phyloP scores from a whole-genome alignment of 2,329 filamentous ascomycete genomes.

The Pseudonectria buxi region DNA sequence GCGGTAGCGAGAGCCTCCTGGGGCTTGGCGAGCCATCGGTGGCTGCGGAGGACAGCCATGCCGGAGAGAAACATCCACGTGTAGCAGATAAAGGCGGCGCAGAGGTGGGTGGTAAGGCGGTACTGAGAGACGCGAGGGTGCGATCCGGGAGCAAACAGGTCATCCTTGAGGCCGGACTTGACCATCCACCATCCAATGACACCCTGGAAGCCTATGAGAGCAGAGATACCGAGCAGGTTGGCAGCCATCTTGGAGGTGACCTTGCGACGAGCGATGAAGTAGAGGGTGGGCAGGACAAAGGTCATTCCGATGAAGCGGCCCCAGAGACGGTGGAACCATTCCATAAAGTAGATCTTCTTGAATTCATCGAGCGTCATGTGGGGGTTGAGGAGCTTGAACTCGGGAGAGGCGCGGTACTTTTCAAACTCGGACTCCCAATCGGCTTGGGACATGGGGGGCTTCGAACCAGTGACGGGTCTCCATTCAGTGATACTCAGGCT shows the following conservation, averaged over 20 bases:
- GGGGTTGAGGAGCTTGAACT: slow-evolving; percentile 87
- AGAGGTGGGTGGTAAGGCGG: slow-evolving; percentile 80
- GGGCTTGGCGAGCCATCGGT: slow-evolving; percentile 63
- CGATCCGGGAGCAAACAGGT: slow-evolving; percentile 83
- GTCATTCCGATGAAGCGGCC: slow-evolving; percentile 84
- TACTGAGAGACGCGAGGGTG: slow-evolving; percentile 95
- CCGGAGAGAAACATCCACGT: slow-evolving; percentile 90
- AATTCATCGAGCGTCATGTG: slow-evolving; percentile 91
- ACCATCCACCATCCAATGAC: slow-evolving; percentile 99
- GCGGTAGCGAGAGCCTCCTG: slow-evolving; percentile 54
- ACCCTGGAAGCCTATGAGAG: slow-evolving; percentile 89
- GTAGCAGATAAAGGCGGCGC: slow-evolving; percentile 87
- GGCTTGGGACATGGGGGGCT: slow-evolving; percentile 69
- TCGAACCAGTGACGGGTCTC: slow-evolving; percentile 87
- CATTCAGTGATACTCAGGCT: slow-evolving; percentile 98
- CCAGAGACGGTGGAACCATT: slow-evolving; percentile 95
- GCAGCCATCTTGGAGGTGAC: slow-evolving; percentile 73
- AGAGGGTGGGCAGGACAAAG: slow-evolving; percentile 80
- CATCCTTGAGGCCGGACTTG: slow-evolving; percentile 89
- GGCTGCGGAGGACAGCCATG: slow-evolving; percentile 73
- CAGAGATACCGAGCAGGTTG: slow-evolving; percentile 75
- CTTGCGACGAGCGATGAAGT: slow-evolving; percentile 74
- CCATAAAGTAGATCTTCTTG: slow-evolving; percentile 99
- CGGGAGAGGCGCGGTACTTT: slow-evolving; percentile 86
- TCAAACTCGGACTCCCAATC: slow-evolving; percentile 92